Evolutionary conservation across 2,329 filamentous ascomycete genomes (phyloP), one percentile per base, ranked within the genome.

Genomic region (Pseudopithomyces chartarum): DNA sequence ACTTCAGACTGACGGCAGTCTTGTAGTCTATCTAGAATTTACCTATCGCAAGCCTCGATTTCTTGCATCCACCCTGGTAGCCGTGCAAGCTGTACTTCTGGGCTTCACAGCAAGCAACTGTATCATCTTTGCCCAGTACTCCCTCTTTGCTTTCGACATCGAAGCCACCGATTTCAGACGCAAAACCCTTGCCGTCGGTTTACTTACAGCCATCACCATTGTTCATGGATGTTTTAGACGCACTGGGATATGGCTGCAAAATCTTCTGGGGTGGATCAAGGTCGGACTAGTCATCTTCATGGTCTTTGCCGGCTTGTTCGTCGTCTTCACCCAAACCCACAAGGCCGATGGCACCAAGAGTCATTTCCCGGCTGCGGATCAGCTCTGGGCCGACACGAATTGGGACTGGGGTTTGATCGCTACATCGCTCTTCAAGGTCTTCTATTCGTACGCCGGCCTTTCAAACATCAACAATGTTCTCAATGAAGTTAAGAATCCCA

Each of bases 91-190:
- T 0, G 81, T 90, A 0, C 68, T 90, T 0, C 75, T 90, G 0
- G 86, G 87, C 0, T 90, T 90, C 55, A 89, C 87, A 0, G 86
- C 87, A 0, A 88, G 85, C 64, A 90, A 90, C 67, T 89, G 87
- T 67, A 85, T 91, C 51, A 82, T 90, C 0, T 90, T 89, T 61
- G 86, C 85, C 51, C 85, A 87, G 60, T 90, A 90, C 58, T 78
- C 83, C 0, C 75, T 88, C 0, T 89, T 87, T 61, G 86, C 85
- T 0, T 74, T 85, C 13, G 81, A 81, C 2, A 63, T 81, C 4
- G 75, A 84, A 34, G 79, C 83, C 0, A 81, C 78, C 1, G 84
- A 85, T 45, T 61, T 79, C 12, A 71, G 81, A 23, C 79, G 82
- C 15, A 88, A 88, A 65, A 66, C 76, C 0, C 76, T 90, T 8